A percentile compares a stretch with the other conserved stretches of the same genome.
Conservation (phyloP, 208 protist species). For the Willaertia magna region DNA sequence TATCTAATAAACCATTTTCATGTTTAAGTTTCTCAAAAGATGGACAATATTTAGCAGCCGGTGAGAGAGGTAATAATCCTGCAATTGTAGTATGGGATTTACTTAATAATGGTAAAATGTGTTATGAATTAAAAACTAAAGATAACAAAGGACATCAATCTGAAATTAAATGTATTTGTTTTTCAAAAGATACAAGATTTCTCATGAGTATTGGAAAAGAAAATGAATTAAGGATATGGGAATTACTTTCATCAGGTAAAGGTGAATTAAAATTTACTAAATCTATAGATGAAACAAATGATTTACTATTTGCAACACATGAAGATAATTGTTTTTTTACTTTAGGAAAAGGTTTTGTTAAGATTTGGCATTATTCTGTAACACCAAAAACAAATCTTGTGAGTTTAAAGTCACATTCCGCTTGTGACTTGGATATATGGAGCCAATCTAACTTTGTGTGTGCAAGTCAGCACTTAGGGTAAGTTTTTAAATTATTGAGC, state of each 20-base stretch:
- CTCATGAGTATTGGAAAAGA: background rate
- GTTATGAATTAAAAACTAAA: background rate
- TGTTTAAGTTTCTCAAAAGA: conserved; percentile 10
- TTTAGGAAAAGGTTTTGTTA: background rate
- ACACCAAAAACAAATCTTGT: background rate
- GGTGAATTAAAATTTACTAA: background rate
- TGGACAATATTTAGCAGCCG: conserved; percentile 27
- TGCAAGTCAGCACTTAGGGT: background rate
- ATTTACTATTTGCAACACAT: background rate
- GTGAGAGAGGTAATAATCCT: conserved; percentile 14
- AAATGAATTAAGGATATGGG: background rate
- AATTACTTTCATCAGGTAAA: background rate
- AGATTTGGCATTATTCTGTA: background rate
- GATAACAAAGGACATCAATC: background rate
- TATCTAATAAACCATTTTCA: background rate
- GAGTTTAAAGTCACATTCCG: background rate
- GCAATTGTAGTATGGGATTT: conserved; percentile 22
- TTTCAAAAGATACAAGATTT: background rate
- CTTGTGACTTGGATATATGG: background rate
- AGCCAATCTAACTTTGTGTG: background rate
- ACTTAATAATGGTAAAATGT: conserved; percentile 14
- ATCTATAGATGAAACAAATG: background rate
- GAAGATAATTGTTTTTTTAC: background rate
- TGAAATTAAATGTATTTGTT: background rate
- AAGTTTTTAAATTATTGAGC: too few species aligned